These are phyloP conservation scores for Diaporthe ilicicola DNA, from an alignment of 2,329 filamentous ascomycete species.

Conservation along the genomic window DNA sequence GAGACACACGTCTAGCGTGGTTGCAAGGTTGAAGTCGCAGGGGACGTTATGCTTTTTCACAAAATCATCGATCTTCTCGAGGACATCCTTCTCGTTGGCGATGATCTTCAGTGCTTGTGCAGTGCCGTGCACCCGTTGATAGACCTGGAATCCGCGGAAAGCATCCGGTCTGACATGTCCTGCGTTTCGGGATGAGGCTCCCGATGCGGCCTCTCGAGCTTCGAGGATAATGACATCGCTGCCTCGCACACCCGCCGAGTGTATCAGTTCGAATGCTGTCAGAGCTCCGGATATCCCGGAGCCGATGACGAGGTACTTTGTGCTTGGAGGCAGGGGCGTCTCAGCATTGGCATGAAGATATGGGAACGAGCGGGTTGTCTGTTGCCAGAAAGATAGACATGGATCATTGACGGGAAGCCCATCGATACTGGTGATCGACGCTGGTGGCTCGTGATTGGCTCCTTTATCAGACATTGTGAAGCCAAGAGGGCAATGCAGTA, in stretches of 20 bases:
- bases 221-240: constrained; percentile 51
- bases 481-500: background rate
- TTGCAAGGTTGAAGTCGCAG: constrained; percentile 56
- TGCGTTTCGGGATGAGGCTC: constrained; percentile 54
- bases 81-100: constrained; percentile 51
- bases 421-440: background rate
- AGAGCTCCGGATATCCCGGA: constrained; percentile 52
- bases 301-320: constrained; percentile 50
- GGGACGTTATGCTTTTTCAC: constrained; percentile 49
- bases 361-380: constrained; percentile 52
- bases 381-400: constrained; percentile 49
- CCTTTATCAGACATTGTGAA: background rate
- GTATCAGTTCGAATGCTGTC: constrained; percentile 50
- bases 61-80: constrained; percentile 49
- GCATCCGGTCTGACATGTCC: constrained; percentile 55
- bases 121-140: constrained; percentile 50
- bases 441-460: background rate
- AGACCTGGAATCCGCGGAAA: constrained; percentile 56
- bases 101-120: constrained; percentile 56
- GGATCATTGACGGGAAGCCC: constrained; percentile 31
- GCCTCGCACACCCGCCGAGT: constrained; percentile 42
- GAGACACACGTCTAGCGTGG: constrained; percentile 58
- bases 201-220: constrained; percentile 52
- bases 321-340: constrained; percentile 39
- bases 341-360: constrained; percentile 49